phyloP scores from a whole-genome alignment of 176 grass and related monocot genomes.

The Cymbopogon citratus region DNA sequence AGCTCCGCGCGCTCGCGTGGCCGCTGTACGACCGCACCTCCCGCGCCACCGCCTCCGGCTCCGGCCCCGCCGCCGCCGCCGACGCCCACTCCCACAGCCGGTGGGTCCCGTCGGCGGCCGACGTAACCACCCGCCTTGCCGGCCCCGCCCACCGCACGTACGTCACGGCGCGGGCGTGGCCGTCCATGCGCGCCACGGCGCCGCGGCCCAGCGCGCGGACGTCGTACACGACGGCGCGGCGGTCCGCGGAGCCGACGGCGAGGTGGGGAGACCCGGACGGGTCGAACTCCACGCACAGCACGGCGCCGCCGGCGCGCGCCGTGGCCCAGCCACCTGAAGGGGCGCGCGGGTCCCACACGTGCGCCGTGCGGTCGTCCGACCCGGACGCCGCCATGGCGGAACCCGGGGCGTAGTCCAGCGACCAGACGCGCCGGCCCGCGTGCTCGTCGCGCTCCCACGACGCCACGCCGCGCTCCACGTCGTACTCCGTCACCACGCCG shows the following conservation, averaged over 20 bases:
- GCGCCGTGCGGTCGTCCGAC: conserved; percentile 76
- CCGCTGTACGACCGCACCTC: conserved; percentile 74
- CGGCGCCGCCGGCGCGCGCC: conserved; percentile 31
- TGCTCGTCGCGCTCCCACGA: conserved; percentile 88
- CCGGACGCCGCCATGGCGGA: conserved; percentile 56
- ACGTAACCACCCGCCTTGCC: conserved; percentile 53
- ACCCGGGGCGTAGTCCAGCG: conserved; percentile 60
- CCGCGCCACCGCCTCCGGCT: neutral
- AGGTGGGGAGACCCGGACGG: conserved; percentile 51
- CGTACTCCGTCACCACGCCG: conserved; percentile 93
- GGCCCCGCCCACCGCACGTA: conserved; percentile 61
- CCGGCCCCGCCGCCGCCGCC: neutral
- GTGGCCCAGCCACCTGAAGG: conserved; percentile 33
- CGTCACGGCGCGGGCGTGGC: conserved; percentile 63
- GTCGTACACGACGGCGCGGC: conserved; percentile 68
- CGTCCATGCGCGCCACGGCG: conserved; percentile 44
- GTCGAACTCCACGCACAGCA: conserved; percentile 84
- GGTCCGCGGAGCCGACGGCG: conserved; percentile 68
- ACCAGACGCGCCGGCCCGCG: conserved; percentile 70
- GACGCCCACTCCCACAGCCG: conserved; percentile 52
- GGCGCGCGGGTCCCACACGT: conserved; percentile 61
- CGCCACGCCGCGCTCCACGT: conserved; percentile 50
- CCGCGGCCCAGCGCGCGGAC: conserved; percentile 57
- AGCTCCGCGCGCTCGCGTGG: conserved; percentile 72
- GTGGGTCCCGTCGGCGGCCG: conserved; percentile 68